Percentiles rank a stretch among this genome's conserved stretches.
These are phyloP conservation scores for Endocalyx cinctus DNA, from an alignment of 2,329 filamentous ascomycete genomes.

Conservation along the genomic window DNA sequence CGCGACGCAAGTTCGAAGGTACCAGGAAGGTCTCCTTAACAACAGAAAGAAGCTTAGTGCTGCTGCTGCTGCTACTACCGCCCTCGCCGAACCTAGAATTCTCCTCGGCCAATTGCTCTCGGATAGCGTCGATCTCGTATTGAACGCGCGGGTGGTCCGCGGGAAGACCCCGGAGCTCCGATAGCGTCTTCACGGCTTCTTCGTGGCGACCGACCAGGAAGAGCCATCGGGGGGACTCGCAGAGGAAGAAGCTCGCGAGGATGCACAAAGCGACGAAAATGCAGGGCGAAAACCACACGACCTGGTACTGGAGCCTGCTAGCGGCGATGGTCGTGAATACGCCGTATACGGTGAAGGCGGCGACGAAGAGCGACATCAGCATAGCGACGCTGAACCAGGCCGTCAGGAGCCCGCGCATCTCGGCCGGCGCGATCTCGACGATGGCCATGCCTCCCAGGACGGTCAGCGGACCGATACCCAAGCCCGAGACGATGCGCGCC, in stretches of 20 bases:
- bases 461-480: constrained; percentile 38
- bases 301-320: constrained; percentile 9
- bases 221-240: constrained; percentile 10
- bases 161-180: constrained; percentile 12
- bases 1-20: constrained; percentile 32
- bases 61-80: constrained; percentile 4
- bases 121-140: constrained; percentile 19
- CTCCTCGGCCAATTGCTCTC: constrained; percentile 33
- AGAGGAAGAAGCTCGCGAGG: constrained; percentile 7
- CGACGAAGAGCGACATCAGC: constrained; percentile 7
- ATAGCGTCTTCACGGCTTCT: constrained; percentile 7
- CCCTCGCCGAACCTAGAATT: constrained; percentile 1
- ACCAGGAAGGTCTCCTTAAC: constrained; percentile 33
- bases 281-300: constrained; percentile 6
- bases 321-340: constrained; percentile 4
- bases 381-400: constrained; percentile 8
- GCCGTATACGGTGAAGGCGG: constrained; percentile 8
- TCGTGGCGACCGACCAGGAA: constrained; percentile 8
- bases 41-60: constrained; percentile 13
- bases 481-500: constrained; percentile 36
- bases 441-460: constrained; percentile 26
- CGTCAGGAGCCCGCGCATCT: constrained; percentile 8
- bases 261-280: constrained; percentile 5
- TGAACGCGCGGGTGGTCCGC: constrained; percentile 29
- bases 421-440: constrained; percentile 5